Base-by-base conservation (phyloP, 2,329 filamentous ascomycete species). In the Onygenales sp. region DNA sequence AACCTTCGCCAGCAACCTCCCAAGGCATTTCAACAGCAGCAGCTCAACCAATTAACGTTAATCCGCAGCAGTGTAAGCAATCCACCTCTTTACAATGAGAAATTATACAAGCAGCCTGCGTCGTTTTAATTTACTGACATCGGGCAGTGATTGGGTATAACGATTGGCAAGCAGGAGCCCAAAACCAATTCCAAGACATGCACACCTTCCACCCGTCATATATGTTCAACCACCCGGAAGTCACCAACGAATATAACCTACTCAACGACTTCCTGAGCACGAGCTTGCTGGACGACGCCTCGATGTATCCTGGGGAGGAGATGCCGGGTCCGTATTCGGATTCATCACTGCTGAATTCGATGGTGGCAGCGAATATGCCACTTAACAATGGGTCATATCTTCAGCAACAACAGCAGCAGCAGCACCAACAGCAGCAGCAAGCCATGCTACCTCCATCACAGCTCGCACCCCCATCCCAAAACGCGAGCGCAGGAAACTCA, bases 251-350 rank as follows among this genome's bases (percentile, higher is more conserved):
- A 75, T 96, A 95, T 70, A 95, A 96, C 67, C 76, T 97, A 50
- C 82, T 98, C 66, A 95, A 94, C 75, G 92, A 98, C 70, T 97
- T 97, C 67, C 80, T 98, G 57, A 93, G 91, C 70, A 94, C 85
- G 61, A 95, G 89, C 66, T 75, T 96, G 53, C 80, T 96, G 59
- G 91, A 97, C 72, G 91, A 95, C 68, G 82, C 82, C 57, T 83
- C 83, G 51, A 78, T 85, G 55, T 82, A 85, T 53, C 80, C 84
- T 66, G 72, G 71, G 38, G 83, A 89, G 57, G 86, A 89, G 59
- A 76, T 78, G 59, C 77, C 81, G 53, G 78, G 81, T 11, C 69
- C 83, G 8, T 83, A 82, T 66, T 75, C 77, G 43, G 82, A 86
- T 62, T 78, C 82, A 44, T 75, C 81, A 0, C 63, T 76, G 55